Percentiles rank a stretch among this genome's conserved stretches.
Conservation (phyloP, 2,329 filamentous ascomycete species). For the Paraphaeosphaeria minitans region DNA sequence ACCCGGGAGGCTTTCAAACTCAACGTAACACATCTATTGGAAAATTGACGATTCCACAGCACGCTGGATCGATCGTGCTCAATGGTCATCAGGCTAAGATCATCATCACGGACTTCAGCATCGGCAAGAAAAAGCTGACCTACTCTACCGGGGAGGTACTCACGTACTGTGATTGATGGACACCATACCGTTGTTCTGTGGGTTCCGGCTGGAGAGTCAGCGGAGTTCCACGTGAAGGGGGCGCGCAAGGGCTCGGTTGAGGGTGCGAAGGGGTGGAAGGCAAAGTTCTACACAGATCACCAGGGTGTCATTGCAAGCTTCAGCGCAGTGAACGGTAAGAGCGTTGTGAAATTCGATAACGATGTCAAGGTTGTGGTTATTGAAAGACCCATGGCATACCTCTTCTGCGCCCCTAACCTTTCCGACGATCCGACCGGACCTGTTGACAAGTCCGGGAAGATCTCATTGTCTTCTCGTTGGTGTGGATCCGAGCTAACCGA, state of each 20-base stretch:
- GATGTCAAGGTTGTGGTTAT: conserved; percentile 44
- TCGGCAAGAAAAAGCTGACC: conserved; percentile 59
- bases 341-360: conserved; percentile 45
- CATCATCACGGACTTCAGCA: conserved; percentile 63
- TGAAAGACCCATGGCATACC: conserved; percentile 46
- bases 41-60: conserved; percentile 59
- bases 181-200: conserved; percentile 48
- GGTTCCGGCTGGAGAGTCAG: conserved; percentile 47
- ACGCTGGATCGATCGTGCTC: conserved; percentile 56
- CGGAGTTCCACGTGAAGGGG: conserved; percentile 49
- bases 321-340: conserved; percentile 38
- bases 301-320: conserved; percentile 42
- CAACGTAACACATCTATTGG: conserved; percentile 62
- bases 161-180: conserved; percentile 47
- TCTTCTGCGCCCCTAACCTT: conserved; percentile 48
- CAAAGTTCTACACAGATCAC: conserved; percentile 51
- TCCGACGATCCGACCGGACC: conserved; percentile 47
- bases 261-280: conserved; percentile 48
- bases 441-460: conserved; percentile 43
- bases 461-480: not conserved
- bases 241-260: conserved; percentile 45
- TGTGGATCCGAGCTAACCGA: conserved; percentile 8
- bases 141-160: conserved; percentile 61
- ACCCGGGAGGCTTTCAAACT: conserved; percentile 61
- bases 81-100: conserved; percentile 68